phyloP scores from a whole-genome alignment of 2,329 filamentous ascomycete genomes.

The Blumeria graminis region DNA sequence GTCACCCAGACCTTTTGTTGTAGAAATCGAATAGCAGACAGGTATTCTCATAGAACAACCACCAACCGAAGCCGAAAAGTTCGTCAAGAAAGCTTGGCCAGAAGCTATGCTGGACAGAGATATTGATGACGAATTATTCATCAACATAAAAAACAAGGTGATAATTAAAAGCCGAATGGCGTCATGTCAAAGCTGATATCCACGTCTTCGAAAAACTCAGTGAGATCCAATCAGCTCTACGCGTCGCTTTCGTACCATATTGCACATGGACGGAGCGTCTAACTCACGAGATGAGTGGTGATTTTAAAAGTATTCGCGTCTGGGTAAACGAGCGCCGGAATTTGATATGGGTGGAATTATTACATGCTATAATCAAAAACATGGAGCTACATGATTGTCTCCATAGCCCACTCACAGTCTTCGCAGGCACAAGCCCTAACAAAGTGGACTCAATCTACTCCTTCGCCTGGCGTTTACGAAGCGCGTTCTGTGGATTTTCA shows the following conservation, averaged over 20 bases:
- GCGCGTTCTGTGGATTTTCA: too few species aligned
- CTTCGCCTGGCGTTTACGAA: too few species aligned
- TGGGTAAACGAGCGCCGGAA: background rate
- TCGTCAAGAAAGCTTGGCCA: background rate
- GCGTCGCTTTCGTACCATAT: background rate
- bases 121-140: background rate
- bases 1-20: too few species aligned
- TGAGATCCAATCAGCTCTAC: too few species aligned
- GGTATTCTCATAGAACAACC: too few species aligned
- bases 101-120: background rate
- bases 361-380: background rate
- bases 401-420: too few species aligned
- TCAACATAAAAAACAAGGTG: background rate
- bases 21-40: too few species aligned
- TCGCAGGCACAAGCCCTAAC: too few species aligned
- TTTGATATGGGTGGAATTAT: background rate
- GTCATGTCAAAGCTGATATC: too few species aligned
- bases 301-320: background rate
- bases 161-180: background rate
- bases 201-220: too few species aligned
- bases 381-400: background rate
- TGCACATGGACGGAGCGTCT: background rate
- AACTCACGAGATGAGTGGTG: background rate
- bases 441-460: too few species aligned
- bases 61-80: too few species aligned